Conservation (phyloP, 306 rosid species). For the Medicago truncatula region DNA sequence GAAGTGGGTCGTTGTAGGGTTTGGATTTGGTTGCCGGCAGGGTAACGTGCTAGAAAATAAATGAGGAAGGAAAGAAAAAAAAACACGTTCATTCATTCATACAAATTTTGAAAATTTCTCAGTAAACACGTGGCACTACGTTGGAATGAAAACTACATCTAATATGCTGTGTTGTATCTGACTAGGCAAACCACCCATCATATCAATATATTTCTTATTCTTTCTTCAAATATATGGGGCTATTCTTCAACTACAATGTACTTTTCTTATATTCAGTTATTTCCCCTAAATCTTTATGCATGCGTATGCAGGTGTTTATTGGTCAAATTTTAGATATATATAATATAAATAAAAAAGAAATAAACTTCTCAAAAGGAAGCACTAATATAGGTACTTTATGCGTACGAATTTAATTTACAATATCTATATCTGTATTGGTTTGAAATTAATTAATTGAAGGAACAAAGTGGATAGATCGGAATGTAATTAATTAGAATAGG, state of each 20-base stretch:
- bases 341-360: too few species aligned
- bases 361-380: too few species aligned
- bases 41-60: constrained; percentile 37
- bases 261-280: too few species aligned
- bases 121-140: constrained; percentile 46
- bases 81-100: constrained; percentile 12
- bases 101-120: not conserved
- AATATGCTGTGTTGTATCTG: constrained; percentile 48
- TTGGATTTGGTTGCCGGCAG: constrained; percentile 45
- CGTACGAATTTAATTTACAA: too few species aligned
- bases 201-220: not conserved
- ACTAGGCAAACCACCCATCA: constrained; percentile 41
- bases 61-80: not conserved
- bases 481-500: not conserved
- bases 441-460: not conserved
- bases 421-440: not conserved
- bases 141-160: constrained; percentile 49
- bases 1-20: constrained; percentile 6
- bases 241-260: too few species aligned
- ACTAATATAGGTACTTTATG: too few species aligned
- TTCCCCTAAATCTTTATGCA: not conserved
- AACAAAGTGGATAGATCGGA: not conserved
- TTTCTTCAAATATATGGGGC: not conserved
- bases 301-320: not conserved
- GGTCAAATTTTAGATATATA: not conserved